phyloP scores from a whole-genome alignment of 75 land plant species.

The Sequoiadendron giganteum region DNA sequence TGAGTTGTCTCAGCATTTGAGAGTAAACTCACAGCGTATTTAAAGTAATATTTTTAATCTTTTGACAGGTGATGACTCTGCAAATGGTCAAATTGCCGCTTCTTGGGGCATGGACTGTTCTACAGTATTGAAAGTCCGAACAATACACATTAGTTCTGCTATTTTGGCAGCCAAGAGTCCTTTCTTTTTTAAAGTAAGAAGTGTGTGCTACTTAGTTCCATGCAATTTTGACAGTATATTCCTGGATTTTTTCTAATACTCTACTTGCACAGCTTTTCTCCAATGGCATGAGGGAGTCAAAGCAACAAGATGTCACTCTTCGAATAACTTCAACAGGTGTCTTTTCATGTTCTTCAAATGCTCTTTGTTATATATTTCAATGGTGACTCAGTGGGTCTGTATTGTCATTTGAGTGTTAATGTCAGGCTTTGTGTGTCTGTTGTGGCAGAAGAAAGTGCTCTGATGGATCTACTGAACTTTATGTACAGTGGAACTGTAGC shows the following conservation, averaged over 20 bases:
- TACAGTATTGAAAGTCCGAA: slow-evolving; percentile 56
- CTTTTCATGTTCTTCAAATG: slow-evolving; percentile 5
- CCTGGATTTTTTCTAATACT: slow-evolving; percentile 1
- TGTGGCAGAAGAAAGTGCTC: slow-evolving; percentile 84
- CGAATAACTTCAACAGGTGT: slow-evolving; percentile 84
- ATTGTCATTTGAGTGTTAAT: background rate
- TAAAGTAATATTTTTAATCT: background rate
- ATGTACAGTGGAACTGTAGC: slow-evolving; percentile 87
- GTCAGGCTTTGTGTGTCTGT: background rate
- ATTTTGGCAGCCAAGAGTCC: slow-evolving; percentile 98
- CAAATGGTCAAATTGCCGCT: slow-evolving; percentile 31
- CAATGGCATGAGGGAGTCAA: slow-evolving; percentile 98
- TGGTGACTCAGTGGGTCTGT: background rate
- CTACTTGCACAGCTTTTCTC: slow-evolving; percentile 76
- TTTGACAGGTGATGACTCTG: slow-evolving; percentile 59
- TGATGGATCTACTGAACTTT: slow-evolving; percentile 92
- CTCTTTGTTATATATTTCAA: background rate
- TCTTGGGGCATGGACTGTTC: slow-evolving; percentile 76
- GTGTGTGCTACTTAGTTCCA: background rate
- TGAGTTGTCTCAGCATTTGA: background rate
- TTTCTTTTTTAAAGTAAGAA: slow-evolving; percentile 88
- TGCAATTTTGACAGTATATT: background rate
- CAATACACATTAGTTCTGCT: slow-evolving; percentile 91
- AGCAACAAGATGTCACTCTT: slow-evolving; percentile 88
- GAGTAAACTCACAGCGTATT: background rate